phyloP scores from a whole-genome alignment of 2,329 filamentous ascomycete genomes.

The Cylindrodendrum hubeiense region DNA sequence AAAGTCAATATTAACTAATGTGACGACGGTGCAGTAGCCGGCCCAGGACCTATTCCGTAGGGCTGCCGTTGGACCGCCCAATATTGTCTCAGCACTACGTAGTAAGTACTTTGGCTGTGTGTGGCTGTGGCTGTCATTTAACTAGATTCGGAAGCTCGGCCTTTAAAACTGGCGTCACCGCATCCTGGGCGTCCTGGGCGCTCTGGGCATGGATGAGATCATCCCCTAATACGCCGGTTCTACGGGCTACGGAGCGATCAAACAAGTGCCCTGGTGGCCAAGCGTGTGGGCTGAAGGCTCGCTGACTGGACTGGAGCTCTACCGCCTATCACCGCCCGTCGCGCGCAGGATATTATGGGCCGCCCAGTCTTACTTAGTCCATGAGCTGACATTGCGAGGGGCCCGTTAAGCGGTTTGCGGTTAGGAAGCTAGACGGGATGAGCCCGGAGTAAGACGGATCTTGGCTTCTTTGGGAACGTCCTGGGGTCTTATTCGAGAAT shows the following conservation, averaged over 20 bases:
- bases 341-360: too few relatives aligned
- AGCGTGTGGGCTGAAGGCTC: too few relatives aligned
- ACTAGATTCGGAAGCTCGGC: neutral
- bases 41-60: neutral
- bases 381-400: slow-evolving; percentile 3
- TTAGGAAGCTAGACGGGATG: neutral
- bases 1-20: neutral
- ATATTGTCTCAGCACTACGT: neutral
- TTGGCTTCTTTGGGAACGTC: neutral
- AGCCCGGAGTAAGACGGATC: neutral
- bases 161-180: neutral
- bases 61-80: neutral
- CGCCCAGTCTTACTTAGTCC: too few relatives aligned
- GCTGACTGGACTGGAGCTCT: too few relatives aligned
- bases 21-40: neutral
- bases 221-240: neutral
- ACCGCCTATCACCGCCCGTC: too few relatives aligned
- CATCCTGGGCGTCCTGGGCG: neutral
- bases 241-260: too few relatives aligned
- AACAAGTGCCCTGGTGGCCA: too few relatives aligned
- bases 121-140: neutral
- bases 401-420: neutral
- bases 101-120: too few relatives aligned
- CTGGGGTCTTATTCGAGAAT: neutral
- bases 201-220: neutral